Conservation (phyloP, 495 filamentous ascomycete species). For the Xylaria castorea region DNA sequence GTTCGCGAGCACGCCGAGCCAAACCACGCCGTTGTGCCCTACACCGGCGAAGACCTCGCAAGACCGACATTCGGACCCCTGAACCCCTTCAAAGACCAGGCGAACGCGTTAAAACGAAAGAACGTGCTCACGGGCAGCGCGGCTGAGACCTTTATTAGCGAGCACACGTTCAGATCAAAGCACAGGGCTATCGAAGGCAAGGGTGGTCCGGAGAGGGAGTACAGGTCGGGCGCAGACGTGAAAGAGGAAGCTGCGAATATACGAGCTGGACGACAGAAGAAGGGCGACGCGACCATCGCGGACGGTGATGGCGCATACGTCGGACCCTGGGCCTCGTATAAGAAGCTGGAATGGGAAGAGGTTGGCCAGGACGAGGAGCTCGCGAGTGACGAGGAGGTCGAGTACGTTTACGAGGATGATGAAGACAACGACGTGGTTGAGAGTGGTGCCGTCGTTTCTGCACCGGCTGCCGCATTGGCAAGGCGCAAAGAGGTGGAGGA, state of each 20-base stretch:
- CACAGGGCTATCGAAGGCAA: slow-evolving; percentile 73
- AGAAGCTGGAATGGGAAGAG: slow-evolving; percentile 66
- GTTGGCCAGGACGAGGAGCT: slow-evolving; percentile 64
- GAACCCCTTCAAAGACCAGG: slow-evolving; percentile 78
- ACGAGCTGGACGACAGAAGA: slow-evolving; percentile 75
- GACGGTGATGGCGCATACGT: slow-evolving; percentile 88
- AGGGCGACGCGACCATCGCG: slow-evolving; percentile 80
- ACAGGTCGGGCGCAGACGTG: slow-evolving; percentile 48
- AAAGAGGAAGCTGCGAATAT: slow-evolving; percentile 73
- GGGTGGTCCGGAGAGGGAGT: slow-evolving; percentile 52
- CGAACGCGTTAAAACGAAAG: slow-evolving; percentile 73
- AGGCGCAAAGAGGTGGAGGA: slow-evolving; percentile 63
- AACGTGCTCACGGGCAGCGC: slow-evolving; percentile 91
- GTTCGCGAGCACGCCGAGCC: slow-evolving; percentile 55
- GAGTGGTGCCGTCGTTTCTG: slow-evolving; percentile 58
- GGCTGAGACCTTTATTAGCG: slow-evolving; percentile 85
- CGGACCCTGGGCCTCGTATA: slow-evolving; percentile 92
- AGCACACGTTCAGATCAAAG: slow-evolving; percentile 83
- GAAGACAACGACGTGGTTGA: slow-evolving; percentile 55
- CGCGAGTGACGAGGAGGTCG: slow-evolving; percentile 81
- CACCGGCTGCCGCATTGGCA: slow-evolving; percentile 62
- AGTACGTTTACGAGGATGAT: slow-evolving; percentile 68
- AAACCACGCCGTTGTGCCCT: slow-evolving; percentile 66
- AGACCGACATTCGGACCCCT: slow-evolving; percentile 73
- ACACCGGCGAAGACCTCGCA: slow-evolving; percentile 70